These are phyloP conservation scores for Phaeosphaeriaceae sp. DNA, from an alignment of 2,329 filamentous ascomycete genomes.

Conservation along the genomic window DNA sequence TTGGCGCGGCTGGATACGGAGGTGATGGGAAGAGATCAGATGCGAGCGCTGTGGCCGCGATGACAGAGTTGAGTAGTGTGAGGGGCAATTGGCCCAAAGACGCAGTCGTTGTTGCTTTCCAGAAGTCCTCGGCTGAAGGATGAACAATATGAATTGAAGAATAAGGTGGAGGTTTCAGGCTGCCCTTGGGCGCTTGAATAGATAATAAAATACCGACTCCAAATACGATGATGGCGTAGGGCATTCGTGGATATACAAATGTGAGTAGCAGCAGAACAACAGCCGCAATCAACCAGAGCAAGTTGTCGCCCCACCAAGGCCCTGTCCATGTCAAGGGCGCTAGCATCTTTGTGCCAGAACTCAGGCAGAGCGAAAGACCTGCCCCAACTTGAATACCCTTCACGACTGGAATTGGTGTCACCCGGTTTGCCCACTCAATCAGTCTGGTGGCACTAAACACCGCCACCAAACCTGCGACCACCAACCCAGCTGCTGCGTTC, in stretches of 20 bases:
- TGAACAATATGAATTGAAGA: conserved; percentile 55
- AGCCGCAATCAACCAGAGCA: conserved; percentile 75
- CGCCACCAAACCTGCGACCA: conserved; percentile 75
- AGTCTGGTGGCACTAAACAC: conserved; percentile 80
- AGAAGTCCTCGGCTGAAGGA: conserved; percentile 58
- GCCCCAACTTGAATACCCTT: conserved; percentile 96
- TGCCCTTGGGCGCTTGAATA: conserved; percentile 48
- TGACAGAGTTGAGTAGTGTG: conserved; percentile 89
- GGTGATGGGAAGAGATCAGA: conserved; percentile 75
- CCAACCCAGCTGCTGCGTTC: conserved; percentile 82
- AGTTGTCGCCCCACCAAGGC: conserved; percentile 75
- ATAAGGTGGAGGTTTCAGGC: too few species aligned
- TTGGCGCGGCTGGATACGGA: conserved; percentile 62
- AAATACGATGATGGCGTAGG: conserved; percentile 80
- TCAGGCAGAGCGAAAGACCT: conserved; percentile 80
- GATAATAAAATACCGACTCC: conserved; percentile 71
- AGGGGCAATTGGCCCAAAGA: conserved; percentile 87
- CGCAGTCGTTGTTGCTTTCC: conserved; percentile 65
- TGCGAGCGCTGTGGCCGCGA: conserved; percentile 83
- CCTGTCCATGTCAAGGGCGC: conserved; percentile 70
- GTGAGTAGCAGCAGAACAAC: conserved; percentile 75
- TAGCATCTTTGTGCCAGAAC: conserved; percentile 72
- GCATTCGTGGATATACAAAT: conserved; percentile 68
- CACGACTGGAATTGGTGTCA: conserved; percentile 84
- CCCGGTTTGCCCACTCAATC: conserved; percentile 73